Conservation (phyloP, 2,329 filamentous ascomycete species). For the Venturia oleaginea region DNA sequence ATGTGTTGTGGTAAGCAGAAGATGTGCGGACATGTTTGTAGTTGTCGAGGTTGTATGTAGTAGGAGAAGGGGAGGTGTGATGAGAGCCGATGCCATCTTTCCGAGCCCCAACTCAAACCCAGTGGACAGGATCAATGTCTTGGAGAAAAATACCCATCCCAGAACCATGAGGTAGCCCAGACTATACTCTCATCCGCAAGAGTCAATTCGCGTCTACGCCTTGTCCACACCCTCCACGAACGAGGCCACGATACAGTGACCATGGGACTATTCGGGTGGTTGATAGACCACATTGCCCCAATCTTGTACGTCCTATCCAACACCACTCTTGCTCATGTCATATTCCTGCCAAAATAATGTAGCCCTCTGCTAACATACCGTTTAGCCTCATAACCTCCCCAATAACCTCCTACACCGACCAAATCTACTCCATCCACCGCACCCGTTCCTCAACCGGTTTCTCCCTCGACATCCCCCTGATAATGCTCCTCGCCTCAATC, state of each 20-base stretch:
- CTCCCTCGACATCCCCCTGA: constrained; percentile 57
- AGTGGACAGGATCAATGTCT: not conserved
- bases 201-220: not conserved
- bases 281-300: constrained; percentile 29
- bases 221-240: not conserved
- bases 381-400: constrained; percentile 51
- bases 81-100: too few species aligned
- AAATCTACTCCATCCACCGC: constrained; percentile 56
- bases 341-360: not conserved
- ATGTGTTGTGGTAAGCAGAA: not conserved
- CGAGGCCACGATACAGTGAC: constrained; percentile 8
- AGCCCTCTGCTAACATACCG: not conserved
- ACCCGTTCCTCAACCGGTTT: constrained; percentile 53
- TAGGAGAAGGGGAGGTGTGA: not conserved
- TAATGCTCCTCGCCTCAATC: constrained; percentile 57
- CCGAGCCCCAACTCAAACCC: too few species aligned
- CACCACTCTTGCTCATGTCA: not conserved
- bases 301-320: constrained; percentile 24
- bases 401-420: constrained; percentile 57
- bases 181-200: not conserved
- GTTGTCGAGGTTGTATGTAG: not conserved
- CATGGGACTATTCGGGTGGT: constrained; percentile 29
- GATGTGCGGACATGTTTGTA: not conserved
- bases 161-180: not conserved
- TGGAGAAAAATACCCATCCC: not conserved